Evolutionary conservation across 2,329 filamentous ascomycete species (phyloP), one percentile per base, ranked within the genome.

Genomic region (Ascochyta pisi): DNA sequence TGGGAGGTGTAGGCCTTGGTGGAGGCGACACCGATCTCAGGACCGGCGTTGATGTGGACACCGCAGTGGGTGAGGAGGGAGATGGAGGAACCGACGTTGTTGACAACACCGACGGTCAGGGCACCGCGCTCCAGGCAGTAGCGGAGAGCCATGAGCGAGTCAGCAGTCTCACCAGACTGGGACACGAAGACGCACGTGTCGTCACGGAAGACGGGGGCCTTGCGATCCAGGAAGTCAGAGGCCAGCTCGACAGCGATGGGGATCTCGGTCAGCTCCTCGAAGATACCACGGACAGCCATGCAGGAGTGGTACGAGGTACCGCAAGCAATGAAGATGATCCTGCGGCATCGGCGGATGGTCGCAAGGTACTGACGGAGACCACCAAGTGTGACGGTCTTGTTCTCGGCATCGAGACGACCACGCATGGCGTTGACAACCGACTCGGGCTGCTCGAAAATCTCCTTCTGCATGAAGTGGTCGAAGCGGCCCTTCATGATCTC

Each of bases 401-500:
- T 96, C 70, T 87, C 89, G 58, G 90, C 84, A 78, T 99, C 95
- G 70, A 99, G 84, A 82, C 95, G 95, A 81, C 95, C 95, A 87
- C 95, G 92, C 95, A 99, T 99, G 66, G 95, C 97, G 86, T 99
- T 99, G 83, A 99, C 89, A 60, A 99, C 92, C 13, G 95, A 99
- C 82, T 99, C 95, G 74, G 95, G 95, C 84, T 99, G 95, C 85
- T 99, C 95, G 78, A 99, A 99, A 74, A 99, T 99, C 79, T 99
- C 95, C 87, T 99, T 99, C 79, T 99, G 95, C 95, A 99, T 99
- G 85, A 97, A 99, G 83, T 99, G 95, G 79, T 99, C 95, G 80
- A 98, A 99, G 77, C 95, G 96, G 79, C 95, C 95, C 89, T 99
- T 99, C 95, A 99, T 99, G 81, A 99, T 99, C 84, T 99, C 93